phyloP scores from a whole-genome alignment of 805 yeast species.

The Metschnikowia baotianmanensis region DNA sequence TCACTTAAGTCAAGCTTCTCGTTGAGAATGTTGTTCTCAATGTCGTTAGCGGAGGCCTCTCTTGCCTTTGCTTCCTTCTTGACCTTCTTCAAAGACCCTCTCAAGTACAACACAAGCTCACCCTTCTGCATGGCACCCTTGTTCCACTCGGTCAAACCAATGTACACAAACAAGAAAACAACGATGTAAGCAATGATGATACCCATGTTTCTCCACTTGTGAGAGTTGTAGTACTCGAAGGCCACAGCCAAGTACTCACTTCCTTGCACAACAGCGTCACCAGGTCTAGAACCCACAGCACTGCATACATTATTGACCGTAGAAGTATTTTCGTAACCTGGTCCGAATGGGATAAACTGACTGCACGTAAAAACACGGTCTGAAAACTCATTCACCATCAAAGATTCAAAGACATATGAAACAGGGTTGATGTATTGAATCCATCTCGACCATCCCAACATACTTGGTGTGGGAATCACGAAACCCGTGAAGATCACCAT shows the following conservation, averaged over 20 bases:
- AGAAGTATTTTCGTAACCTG: conserved; percentile 43
- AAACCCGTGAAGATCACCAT: conserved; percentile 56
- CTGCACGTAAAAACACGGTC: conserved; percentile 55
- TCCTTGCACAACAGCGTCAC: conserved; percentile 54
- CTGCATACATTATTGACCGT: conserved; percentile 50
- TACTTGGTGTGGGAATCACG: conserved; percentile 40
- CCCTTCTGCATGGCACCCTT: conserved; percentile 47
- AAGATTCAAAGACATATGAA: conserved; percentile 48
- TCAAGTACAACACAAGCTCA: conserved; percentile 30
- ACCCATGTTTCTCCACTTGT: conserved; percentile 83
- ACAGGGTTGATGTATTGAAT: conserved; percentile 43
- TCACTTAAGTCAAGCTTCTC: conserved; percentile 32
- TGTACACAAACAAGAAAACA: conserved; percentile 38
- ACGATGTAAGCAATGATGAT: conserved; percentile 52
- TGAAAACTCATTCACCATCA: conserved; percentile 66
- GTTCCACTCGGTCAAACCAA: conserved; percentile 42
- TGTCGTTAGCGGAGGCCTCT: conserved; percentile 30
- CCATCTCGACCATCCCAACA: conserved; percentile 36
- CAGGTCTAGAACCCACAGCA: conserved; percentile 58
- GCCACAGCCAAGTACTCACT: conserved; percentile 49
- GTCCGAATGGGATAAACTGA: conserved; percentile 59
- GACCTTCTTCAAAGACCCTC: conserved; percentile 45
- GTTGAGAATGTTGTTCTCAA: conserved; percentile 32
- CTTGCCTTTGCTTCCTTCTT: conserved; percentile 31
- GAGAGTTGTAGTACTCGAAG: conserved; percentile 51